Conservation (phyloP, 2,329 filamentous ascomycete genomes). For the Colletotrichum magnum region DNA sequence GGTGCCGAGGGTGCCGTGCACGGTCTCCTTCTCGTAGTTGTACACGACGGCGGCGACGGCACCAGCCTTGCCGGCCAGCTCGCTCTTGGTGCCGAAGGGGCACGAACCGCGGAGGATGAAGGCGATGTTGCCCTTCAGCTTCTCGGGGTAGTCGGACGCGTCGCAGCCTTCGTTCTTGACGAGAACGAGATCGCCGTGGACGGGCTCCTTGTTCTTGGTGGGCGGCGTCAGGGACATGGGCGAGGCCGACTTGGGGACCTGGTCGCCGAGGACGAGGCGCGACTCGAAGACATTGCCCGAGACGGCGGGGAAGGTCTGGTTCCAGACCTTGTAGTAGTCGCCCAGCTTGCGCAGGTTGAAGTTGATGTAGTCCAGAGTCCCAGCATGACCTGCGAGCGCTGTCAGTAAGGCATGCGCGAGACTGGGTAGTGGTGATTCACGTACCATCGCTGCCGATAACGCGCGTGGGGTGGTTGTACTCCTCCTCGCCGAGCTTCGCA, state of each 20-base stretch:
- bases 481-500: constrained; percentile 69
- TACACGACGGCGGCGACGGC: constrained; percentile 81
- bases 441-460: constrained; percentile 78
- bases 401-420: constrained; percentile 33
- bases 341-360: constrained; percentile 67
- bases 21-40: constrained; percentile 75
- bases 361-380: constrained; percentile 75
- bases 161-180: constrained; percentile 75
- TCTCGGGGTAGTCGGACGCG: constrained; percentile 72
- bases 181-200: constrained; percentile 72
- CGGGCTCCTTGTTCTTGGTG: constrained; percentile 70
- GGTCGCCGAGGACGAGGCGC: constrained; percentile 68
- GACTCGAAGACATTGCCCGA: constrained; percentile 72
- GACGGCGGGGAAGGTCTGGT: constrained; percentile 75
- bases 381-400: constrained; percentile 68
- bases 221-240: constrained; percentile 78
- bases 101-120: constrained; percentile 80
- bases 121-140: constrained; percentile 75
- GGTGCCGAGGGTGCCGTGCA: constrained; percentile 78
- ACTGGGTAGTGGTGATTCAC: constrained; percentile 23
- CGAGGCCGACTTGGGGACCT: constrained; percentile 63
- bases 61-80: constrained; percentile 76
- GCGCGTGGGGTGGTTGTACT: constrained; percentile 78
- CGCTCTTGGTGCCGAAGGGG: constrained; percentile 79
- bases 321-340: constrained; percentile 73